Evolutionary conservation across 83 land plant species (phyloP), one percentile per base, ranked within the genome.

Genomic region (Picea abies): DNA sequence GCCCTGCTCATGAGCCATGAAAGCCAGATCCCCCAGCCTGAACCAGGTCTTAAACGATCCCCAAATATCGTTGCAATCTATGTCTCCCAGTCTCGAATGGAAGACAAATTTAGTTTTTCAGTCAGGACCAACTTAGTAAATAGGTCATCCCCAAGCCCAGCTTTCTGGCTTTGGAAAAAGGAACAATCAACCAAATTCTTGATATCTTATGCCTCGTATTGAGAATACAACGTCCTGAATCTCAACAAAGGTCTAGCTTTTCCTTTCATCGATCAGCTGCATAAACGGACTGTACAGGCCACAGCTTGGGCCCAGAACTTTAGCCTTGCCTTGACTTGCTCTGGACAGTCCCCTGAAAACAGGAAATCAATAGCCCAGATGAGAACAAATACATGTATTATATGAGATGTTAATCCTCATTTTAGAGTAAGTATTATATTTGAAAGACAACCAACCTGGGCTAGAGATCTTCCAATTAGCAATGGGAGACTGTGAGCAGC

Each of bases 381-480:
- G 22, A 78, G 79, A 52, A 19, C 16, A 78, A 12, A 49, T 11
- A 25, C 9, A 16, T 12, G 29, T 17, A 22, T 7, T 56, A 16
- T 56, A 16, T 37, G 22, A 47, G 37, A 76, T 0, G 12, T 4
- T 19, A 22, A 5, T 15, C 23, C 41, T 5, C 32, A 47, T 7
- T 15, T 47, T 9, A 56, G 14, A 0, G 56, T 11, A 9, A 25
- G 16, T 15, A 78, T 49, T 9, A 58, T 23, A 37, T 49, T 14
- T 26, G 25, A 7, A 78, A 49, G 79, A 78, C 25, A 10, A 32
- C 81, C 37, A 16, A 89, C 91, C 89, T 60, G 89, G 91, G 83
- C 86, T 86, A 19, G 88, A 86, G 82, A 82, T 84, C 66, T 80
- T 82, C 86, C 88, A 83, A 44, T 71, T 73, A 17, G 84, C 85